These are phyloP conservation scores for Paracoccidioides brasiliensis DNA, from an alignment of 2,329 filamentous ascomycete genomes.

Conservation along the genomic window DNA sequence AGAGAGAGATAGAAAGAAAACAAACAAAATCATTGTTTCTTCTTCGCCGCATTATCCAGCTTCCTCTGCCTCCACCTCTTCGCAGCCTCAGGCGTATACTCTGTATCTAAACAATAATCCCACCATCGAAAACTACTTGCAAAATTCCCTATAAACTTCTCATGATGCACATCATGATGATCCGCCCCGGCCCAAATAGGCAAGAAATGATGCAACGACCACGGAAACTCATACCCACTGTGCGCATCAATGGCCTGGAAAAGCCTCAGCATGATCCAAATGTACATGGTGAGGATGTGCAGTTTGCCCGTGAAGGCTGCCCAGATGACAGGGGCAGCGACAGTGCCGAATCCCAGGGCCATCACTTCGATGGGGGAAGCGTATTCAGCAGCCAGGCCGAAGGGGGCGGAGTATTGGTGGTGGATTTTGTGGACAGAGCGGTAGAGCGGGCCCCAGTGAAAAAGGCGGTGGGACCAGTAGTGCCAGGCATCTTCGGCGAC, in stretches of 20 bases:
- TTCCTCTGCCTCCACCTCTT: constrained; percentile 62
- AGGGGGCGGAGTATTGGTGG: constrained; percentile 96
- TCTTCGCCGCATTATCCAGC: constrained; percentile 6
- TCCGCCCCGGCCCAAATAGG: constrained; percentile 97
- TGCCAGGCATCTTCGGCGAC: constrained; percentile 95
- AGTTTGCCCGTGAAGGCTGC: constrained; percentile 71
- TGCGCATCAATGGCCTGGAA: constrained; percentile 98
- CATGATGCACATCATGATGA: constrained; percentile 94
- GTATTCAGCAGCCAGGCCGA: constrained; percentile 92
- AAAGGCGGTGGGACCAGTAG: constrained; percentile 85
- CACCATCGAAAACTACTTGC: constrained; percentile 98
- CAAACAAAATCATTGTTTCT: constrained; percentile 7
- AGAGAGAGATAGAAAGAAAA: background rate
- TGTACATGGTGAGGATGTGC: constrained; percentile 94
- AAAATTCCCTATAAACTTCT: constrained; percentile 98
- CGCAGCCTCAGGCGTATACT: constrained; percentile 75
- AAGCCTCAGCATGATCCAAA: constrained; percentile 83
- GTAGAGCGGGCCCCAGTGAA: constrained; percentile 94
- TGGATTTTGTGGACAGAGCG: constrained; percentile 97
- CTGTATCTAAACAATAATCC: constrained; percentile 88
- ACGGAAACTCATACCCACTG: constrained; percentile 96
- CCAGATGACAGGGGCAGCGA: constrained; percentile 72
- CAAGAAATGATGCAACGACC: constrained; percentile 87
- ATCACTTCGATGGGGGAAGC: constrained; percentile 95
- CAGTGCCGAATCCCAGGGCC: constrained; percentile 77